Conservation (phyloP, 2,329 filamentous ascomycete genomes). For the Epichloe glyceriae region DNA sequence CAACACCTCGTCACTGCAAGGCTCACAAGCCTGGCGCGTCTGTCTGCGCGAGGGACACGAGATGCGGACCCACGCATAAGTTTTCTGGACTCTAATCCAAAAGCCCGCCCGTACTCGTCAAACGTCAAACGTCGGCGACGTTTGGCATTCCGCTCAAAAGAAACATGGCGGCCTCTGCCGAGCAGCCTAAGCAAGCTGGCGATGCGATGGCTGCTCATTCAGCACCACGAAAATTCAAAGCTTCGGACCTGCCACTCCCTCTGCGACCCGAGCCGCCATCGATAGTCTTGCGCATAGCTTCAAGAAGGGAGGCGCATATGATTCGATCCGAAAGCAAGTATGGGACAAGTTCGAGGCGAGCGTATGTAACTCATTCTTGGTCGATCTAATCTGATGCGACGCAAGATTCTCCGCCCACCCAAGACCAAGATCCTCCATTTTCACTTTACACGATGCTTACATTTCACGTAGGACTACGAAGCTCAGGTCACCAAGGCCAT, state of each 20-base stretch:
- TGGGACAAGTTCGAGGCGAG: constrained; percentile 63
- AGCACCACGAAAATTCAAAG: constrained; percentile 45
- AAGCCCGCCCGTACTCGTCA: neutral
- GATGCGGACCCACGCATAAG: neutral
- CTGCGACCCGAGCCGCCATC: constrained; percentile 59
- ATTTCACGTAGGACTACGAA: constrained; percentile 48
- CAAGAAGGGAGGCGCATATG: constrained; percentile 78
- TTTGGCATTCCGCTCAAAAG: neutral
- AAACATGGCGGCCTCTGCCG: constrained; percentile 16
- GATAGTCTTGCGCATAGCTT: constrained; percentile 67
- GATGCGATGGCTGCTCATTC: constrained; percentile 8
- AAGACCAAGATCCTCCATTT: constrained; percentile 10
- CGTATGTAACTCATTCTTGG: constrained; percentile 27
- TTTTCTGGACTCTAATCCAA: neutral
- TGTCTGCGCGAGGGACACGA: neutral
- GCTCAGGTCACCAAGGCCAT: constrained; percentile 52
- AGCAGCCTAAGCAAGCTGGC: constrained; percentile 10
- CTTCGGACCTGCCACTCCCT: constrained; percentile 62
- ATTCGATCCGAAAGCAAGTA: constrained; percentile 61
- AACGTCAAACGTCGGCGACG: neutral
- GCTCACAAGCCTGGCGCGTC: neutral
- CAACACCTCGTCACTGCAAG: too few relatives aligned
- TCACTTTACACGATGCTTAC: neutral
- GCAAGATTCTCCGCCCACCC: too few relatives aligned
- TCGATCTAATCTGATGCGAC: too few relatives aligned